phyloP scores from a whole-genome alignment of 1,284 basidiomycete species.

The Tilletia caries region DNA sequence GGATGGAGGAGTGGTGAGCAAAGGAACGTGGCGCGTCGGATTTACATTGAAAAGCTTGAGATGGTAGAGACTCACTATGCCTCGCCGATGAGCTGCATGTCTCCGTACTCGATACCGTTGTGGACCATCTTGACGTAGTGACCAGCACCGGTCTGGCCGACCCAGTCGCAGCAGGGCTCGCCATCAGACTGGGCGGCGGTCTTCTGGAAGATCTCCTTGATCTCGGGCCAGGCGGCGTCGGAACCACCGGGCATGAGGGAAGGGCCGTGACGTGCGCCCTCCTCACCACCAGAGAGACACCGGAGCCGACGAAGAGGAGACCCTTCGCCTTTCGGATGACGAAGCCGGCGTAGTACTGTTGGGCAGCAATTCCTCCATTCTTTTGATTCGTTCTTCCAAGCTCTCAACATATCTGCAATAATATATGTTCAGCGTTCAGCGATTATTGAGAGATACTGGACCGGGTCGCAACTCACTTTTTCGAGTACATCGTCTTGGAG shows the following conservation, averaged over 20 bases:
- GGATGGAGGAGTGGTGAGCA: not conserved
- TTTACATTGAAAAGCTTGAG: not conserved
- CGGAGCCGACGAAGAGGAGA: slow-evolving; percentile 92
- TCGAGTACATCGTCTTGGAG: slow-evolving; percentile 30
- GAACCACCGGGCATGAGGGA: slow-evolving; percentile 99
- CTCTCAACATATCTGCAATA: slow-evolving; percentile 31
- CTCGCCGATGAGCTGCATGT: slow-evolving; percentile 99
- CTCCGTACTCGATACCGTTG: slow-evolving; percentile 88
- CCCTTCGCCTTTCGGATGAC: slow-evolving; percentile 92
- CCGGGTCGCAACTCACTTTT: slow-evolving; percentile 17
- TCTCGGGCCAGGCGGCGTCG: slow-evolving; percentile 85
- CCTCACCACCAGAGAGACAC: slow-evolving; percentile 99
- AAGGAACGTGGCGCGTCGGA: not conserved
- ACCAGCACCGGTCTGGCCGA: slow-evolving; percentile 87
- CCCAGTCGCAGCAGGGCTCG: slow-evolving; percentile 99
- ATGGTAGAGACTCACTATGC: slow-evolving; percentile 38
- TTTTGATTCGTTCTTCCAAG: slow-evolving; percentile 26
- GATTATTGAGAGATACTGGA: not conserved
- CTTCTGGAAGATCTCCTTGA: slow-evolving; percentile 99
- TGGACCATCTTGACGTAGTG: slow-evolving; percentile 99
- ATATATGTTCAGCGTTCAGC: not conserved
- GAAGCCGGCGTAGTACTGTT: too few species aligned
- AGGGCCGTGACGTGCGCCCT: slow-evolving; percentile 94
- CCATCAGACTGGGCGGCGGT: slow-evolving; percentile 91
- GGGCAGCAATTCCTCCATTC: slow-evolving; percentile 21